Evolutionary conservation across 306 rosid species (phyloP), one percentile per base, ranked within the genome.

Genomic region (Datisca glomerata): DNA sequence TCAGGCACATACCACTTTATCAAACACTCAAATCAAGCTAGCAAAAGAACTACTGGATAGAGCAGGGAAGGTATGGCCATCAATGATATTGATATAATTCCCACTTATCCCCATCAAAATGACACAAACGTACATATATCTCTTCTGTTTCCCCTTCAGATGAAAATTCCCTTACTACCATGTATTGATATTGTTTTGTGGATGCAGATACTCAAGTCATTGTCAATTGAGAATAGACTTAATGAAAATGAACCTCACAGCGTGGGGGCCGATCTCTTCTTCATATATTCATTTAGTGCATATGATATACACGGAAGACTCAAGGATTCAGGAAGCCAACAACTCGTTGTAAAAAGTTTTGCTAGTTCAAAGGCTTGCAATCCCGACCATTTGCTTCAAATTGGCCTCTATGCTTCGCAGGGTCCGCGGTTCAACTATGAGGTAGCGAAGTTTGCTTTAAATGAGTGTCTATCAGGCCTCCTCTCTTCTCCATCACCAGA

Each of bases 231-330:
- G 53, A 53, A 58, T 51, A 65, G 34, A 41, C 24, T 67, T 21
- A 35, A 41, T 10, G 58, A 71, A 49, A 75, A 70, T 57, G 67
- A 56, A 54, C 41, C 45, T 8, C 45, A 53, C 41, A 46, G 57
- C 57, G 39, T 70, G 44, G 95, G 77, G 18, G 62, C 74, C 19
- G 95, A 80, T 20, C 65, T 76, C 36, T 61, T 61, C 62, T 82
- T 74, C 73, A 61, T 89, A 25, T 70, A 83, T 59, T 65, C 93
- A 35, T 56, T 72, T 60, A 72, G 77, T 59, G 73, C 86, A 59
- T 80, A 72, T 46, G 86, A 89, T 31, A 59, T 83, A 41, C 71
- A 67, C 46, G 97, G 91, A 42, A 84, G 97, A 67, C 79, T 80
- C 21, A 80, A 72, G 45, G 81, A 77, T 59, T 51, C 47, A 7